Base-by-base conservation (phyloP, 2,329 filamentous ascomycete species). In the Hypocreales sp. region DNA sequence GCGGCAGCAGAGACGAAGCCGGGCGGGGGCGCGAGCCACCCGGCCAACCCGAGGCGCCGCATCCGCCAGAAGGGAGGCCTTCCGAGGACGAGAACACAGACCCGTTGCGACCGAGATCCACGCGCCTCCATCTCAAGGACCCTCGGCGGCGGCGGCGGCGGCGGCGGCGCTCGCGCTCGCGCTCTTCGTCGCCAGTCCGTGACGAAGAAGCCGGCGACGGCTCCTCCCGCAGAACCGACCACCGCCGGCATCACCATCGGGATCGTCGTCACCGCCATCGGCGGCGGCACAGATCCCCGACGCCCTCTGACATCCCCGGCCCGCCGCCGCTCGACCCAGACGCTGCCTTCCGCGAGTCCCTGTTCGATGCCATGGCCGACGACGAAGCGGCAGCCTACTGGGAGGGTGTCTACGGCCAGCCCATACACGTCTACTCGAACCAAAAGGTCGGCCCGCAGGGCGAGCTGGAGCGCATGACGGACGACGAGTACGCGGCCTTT, bases 361-460 rank as follows among this genome's bases (percentile, higher is more conserved):
- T 98, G 5, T 95, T 95, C 55, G 90, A 98, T 50, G 90, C 90
- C 18, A 77, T 98, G 53, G 87, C 84, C 20, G 90, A 98, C 51
- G 87, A 95, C 46, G 90, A 98, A 55, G 90, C 87, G 25, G 90
- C 90, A 2, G 70, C 74, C 7, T 98, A 90, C 57, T 98, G 90
- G 90, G 79, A 94, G 50, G 72, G 72, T 11, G 81, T 98, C n/a
- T 98, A 95, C 53, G 86, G 84, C 1, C 87, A 95, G 48, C 87
- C 90, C 0, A 79, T 95, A 26, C 84, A 94, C 51, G 69, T 72
- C 6, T 94, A 92, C 47, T 48, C 69, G 0, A 61, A 67, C 15
- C 51, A 59, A 26, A 36, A 44, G 5, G 45, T 52, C 7, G 59
- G 55, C 32, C 51, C 56, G 40, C 51, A 36, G 43, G 67, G 67